A percentile compares a stretch with the other conserved stretches of the same genome.
phyloP scores from a whole-genome alignment of 2,329 filamentous ascomycete species.

The Incumbomyces lentus region DNA sequence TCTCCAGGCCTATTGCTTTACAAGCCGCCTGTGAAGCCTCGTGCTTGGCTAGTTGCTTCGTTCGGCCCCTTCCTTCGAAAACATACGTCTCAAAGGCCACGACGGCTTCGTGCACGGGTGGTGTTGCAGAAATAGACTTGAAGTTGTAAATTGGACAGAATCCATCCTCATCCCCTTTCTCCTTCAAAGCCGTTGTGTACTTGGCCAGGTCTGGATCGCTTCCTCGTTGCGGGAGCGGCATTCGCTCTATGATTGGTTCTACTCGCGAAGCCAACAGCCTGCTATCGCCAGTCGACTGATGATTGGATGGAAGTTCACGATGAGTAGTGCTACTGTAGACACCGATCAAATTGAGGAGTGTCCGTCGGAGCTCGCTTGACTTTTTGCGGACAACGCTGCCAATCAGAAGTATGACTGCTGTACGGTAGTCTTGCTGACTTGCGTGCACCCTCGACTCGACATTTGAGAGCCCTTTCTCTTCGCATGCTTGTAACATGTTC shows the following conservation, averaged over 20 bases:
- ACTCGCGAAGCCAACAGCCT: not conserved
- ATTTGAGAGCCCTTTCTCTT: not conserved
- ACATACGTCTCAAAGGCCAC: not conserved
- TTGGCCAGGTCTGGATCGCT: not conserved
- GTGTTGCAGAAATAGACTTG: not conserved
- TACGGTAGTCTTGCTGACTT: not conserved
- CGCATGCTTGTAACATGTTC: not conserved
- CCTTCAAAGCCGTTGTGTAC: not conserved
- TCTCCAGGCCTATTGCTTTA: not conserved
- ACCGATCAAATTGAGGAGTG: not conserved
- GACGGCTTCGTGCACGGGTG: not conserved
- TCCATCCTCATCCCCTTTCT: not conserved
- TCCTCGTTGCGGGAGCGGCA: not conserved
- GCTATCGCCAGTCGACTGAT: not conserved
- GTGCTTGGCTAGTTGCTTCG: not conserved
- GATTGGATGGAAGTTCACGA: too few species aligned
- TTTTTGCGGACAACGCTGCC: not conserved
- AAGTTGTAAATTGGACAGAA: not conserved
- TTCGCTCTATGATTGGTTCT: not conserved
- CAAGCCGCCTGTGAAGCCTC: not conserved
- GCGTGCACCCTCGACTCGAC: not conserved
- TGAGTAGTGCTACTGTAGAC: not conserved
- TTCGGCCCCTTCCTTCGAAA: not conserved
- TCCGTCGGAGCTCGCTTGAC: not conserved
- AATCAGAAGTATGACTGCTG: not conserved